These are phyloP conservation scores for Colletotrichum orchidophilum DNA, from an alignment of 2,329 filamentous ascomycete genomes.

Conservation along the genomic window DNA sequence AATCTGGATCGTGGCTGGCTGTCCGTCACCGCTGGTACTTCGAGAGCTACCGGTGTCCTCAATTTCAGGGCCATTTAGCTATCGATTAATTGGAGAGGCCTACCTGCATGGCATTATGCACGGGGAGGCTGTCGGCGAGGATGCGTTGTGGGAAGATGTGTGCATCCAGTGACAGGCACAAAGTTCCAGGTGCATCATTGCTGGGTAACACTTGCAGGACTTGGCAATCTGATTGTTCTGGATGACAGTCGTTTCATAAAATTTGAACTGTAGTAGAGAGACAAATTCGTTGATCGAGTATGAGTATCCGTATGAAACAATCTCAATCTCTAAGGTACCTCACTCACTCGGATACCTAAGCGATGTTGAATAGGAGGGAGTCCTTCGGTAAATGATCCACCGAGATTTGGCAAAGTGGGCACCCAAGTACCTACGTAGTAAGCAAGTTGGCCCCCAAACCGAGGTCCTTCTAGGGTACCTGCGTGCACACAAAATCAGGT, in stretches of 20 bases:
- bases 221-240: too few relatives aligned
- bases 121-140: slow-evolving; percentile 3
- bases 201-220: not conserved
- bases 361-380: not conserved
- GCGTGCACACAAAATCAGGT: not conserved
- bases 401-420: too few relatives aligned
- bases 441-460: not conserved
- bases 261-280: too few relatives aligned
- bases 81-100: slow-evolving; percentile 14
- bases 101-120: slow-evolving; percentile 30
- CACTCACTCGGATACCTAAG: too few relatives aligned
- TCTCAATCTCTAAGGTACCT: too few relatives aligned
- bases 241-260: too few relatives aligned
- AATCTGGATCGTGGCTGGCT: slow-evolving; percentile 21
- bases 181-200: too few relatives aligned
- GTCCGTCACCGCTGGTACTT: slow-evolving; percentile 14
- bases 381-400: not conserved
- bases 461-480: not conserved
- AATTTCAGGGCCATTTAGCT: not conserved
- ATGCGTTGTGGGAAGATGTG: not conserved
- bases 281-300: too few relatives aligned
- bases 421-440: not conserved
- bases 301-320: too few relatives aligned
- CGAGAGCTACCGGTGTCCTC: not conserved
- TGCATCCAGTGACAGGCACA: slow-evolving; percentile 3